Evolutionary conservation across 352 stramenopile genomes (phyloP), one percentile per base, ranked within the genome.

Genomic region (Globisporangium paddicum): DNA sequence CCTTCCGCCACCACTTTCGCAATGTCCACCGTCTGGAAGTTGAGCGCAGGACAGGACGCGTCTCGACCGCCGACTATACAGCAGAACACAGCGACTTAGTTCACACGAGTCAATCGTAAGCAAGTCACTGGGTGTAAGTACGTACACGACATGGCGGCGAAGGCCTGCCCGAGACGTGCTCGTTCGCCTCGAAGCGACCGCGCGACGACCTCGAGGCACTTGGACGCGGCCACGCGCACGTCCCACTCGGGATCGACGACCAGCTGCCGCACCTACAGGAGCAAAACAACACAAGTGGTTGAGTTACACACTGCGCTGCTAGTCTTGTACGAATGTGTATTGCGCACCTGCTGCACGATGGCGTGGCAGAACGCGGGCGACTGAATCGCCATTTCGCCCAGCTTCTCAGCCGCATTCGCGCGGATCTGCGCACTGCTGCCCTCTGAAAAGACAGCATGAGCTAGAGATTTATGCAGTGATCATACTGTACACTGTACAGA

Each of bases 351-450:
- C 44, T 77, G 63, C 54, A 90, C 42, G 37, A 92, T 86, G 11
- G 68, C 72, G n/a, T 49, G 70, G 44, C 76, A 89, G 55, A 58
- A 73, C 44, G 71, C 62, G 13, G 76, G 69, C 21, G 77, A 74
- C 41, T 71, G 67, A 32, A 70, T 59, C 4, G 80, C 82, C 46
- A 87, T 67, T 59, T 90, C 63, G 3, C 82, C 86, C 28, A 95
- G 68, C 48, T 82, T 76, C 60, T 90, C 79, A 18, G 81, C 83
- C 8, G 86, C 83, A 37, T 93, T 87, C 25, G 71, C 63, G 4
- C 86, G 77, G 30, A 93, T 78, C 53, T 83, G 65, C n/a, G 72
- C 63, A 52, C 66, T 84, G 60, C 82, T 91, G 55, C 82, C 86
- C 16, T 90, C 86, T 95, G 47, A 2, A 34, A n/a, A 40, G 5